Evolutionary conservation across 768 basidiomycete genomes (phyloP).

Genomic region (Boletus rufocinnamomeus): DNA sequence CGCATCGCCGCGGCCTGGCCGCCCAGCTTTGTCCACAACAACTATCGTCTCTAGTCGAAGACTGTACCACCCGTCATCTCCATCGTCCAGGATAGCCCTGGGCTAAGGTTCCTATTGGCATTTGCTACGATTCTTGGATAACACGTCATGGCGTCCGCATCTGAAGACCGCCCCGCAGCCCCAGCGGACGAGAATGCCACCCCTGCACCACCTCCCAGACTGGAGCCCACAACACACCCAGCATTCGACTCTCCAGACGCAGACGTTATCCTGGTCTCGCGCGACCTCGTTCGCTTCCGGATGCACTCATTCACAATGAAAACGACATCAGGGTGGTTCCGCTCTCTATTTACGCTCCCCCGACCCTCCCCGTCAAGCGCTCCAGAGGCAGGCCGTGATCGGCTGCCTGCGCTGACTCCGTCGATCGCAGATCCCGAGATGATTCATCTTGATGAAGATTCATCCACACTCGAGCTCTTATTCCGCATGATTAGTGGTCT

Average conservation of each 20-base stretch:
- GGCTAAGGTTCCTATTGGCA: background rate
- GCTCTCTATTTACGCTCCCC: conserved; percentile 60
- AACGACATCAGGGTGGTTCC: conserved; percentile 58
- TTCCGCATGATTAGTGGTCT: conserved; percentile 65
- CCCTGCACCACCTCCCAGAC: background rate
- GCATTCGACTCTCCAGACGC: conserved; percentile 54
- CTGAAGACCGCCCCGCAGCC: conserved; percentile 9
- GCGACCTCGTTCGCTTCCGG: conserved; percentile 53
- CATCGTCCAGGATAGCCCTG: background rate
- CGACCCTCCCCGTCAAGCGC: conserved; percentile 28
- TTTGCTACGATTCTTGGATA: conserved; percentile 2
- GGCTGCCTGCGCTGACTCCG: conserved; percentile 11
- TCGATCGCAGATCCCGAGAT: conserved; percentile 32
- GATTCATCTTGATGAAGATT: conserved; percentile 60
- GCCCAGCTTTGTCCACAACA: background rate
- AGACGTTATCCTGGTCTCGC: conserved; percentile 54
- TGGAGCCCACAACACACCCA: conserved; percentile 42
- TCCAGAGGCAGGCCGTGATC: background rate
- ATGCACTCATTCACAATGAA: conserved; percentile 62
- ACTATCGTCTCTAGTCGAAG: background rate
- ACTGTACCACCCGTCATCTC: background rate
- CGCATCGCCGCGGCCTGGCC: background rate
- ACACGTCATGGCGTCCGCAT: conserved; percentile 16
- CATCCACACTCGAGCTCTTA: conserved; percentile 53
- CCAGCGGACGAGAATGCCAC: background rate